Evolutionary conservation across 805 yeast genomes (phyloP).

Genomic region (Lachancea quebecensis): DNA sequence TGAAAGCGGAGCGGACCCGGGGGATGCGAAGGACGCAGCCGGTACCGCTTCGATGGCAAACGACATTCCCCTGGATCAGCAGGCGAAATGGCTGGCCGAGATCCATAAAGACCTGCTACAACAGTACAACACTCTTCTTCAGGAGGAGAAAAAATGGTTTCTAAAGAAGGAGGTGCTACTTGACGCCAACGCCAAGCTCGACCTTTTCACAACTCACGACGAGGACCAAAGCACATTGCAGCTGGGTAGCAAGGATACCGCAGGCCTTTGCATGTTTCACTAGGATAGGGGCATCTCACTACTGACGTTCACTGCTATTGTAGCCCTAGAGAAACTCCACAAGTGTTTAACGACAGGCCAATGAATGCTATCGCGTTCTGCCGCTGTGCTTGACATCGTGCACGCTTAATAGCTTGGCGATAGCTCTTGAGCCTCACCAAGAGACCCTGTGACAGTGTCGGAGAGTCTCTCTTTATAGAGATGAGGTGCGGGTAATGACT

Average conservation of each 20-base stretch:
- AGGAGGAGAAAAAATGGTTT: constrained; percentile 29
- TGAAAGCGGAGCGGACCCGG: no score
- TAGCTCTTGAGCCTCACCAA: no score
- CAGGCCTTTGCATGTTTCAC: constrained; percentile 3
- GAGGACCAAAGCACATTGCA: not conserved
- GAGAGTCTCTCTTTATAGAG: no score
- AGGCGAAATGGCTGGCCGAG: constrained; percentile 14
- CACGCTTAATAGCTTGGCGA: no score
- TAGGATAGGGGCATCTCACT: not conserved
- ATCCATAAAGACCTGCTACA: constrained; percentile 16
- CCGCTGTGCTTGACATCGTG: no score
- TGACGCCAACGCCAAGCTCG: constrained; percentile 30
- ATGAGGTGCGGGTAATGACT: not conserved
- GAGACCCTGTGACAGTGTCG: no score
- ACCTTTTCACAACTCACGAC: constrained; percentile 25
- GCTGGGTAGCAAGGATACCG: constrained; percentile 1
- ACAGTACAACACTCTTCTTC: constrained; percentile 17
- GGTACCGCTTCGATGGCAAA: not conserved
- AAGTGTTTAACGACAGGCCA: no score
- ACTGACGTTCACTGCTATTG: no score
- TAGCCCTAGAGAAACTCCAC: no score
- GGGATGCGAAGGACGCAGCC: not conserved
- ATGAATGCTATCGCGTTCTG: no score
- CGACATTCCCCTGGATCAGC: constrained; percentile 1
- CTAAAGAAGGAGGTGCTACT: constrained; percentile 25